Base-by-base conservation (phyloP, 2,329 filamentous ascomycete species). In the Aureobasidium sp. region DNA sequence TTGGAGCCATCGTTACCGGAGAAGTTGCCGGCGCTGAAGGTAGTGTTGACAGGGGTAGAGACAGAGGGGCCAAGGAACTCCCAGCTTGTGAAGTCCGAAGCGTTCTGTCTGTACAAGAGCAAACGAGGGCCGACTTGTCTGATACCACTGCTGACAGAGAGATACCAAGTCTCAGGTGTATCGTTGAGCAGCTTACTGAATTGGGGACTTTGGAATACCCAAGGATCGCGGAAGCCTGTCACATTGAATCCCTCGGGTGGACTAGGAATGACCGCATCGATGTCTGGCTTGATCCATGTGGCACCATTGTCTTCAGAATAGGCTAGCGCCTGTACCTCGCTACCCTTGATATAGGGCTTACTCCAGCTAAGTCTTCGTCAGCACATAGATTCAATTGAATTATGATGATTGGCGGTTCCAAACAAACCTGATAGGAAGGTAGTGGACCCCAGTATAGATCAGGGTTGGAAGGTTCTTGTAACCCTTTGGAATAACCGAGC, bases 291-390 rank as follows among this genome's bases (percentile, higher is more conserved):
- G 32, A 74, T 73, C 53, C 76, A 76, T 63, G 76, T 77, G 12
- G 67, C 67, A n/a, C 75, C 72, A 20, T 69, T 75, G 20, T 79
- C 75, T 1, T 44, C 66, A 4, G 76, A 74, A 5, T 77, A 71
- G 1, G 78, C 79, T 1, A 80, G 68, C 15, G 74, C 75, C 57
- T 80, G 77, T 0, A 77, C 77, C 65, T 81, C 79, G 41, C 75
- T 76, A 8, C 76, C 77, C 10, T 75, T 73, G n/a, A 73, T 77
- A 63, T 80, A 79, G 29, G 71, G 69, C 41, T 79, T 72, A 9
- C 75, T 78, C 77, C 77, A 79, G 43, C 77, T 74, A 13, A 15
- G 12, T 12, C 34, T 37, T 15, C 3, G 34, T 37, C 15, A 37
- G 34, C 34, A 15, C 34, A 15, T 37, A 3, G 3, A 37, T 37